phyloP scores from a whole-genome alignment of 257 asterid species.

The Ilex asprella region DNA sequence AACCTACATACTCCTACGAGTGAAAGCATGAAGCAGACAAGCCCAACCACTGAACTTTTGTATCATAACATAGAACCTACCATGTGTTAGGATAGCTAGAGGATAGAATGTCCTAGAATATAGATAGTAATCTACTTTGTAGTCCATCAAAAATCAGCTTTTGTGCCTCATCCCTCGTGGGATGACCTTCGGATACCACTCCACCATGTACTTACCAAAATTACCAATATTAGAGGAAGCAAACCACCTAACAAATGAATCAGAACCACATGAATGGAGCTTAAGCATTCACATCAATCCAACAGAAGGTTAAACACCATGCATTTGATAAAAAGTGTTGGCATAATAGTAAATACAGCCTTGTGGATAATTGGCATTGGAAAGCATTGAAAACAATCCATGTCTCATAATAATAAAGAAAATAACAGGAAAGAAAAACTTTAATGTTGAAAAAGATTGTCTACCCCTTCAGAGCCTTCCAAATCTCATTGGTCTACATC shows the following conservation, averaged over 20 bases:
- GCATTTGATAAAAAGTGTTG: too few relatives aligned
- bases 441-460: too few relatives aligned
- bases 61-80: constrained; percentile 28
- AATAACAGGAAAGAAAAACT: too few relatives aligned
- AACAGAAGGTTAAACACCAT: too few relatives aligned
- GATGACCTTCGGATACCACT: constrained; percentile 39
- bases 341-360: too few relatives aligned
- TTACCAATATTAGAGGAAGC: constrained; percentile 10
- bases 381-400: too few relatives aligned
- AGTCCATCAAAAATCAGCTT: constrained; percentile 70
- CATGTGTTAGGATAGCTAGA: constrained; percentile 74
- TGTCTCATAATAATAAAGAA: too few relatives aligned
- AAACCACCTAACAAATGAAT: neutral
- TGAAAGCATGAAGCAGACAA: constrained; percentile 4
- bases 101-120: constrained; percentile 57
- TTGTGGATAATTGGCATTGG: too few relatives aligned
- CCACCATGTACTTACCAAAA: constrained; percentile 42
- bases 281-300: too few relatives aligned
- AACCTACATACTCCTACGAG: neutral
- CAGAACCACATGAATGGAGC: neutral
- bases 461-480: too few relatives aligned
- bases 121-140: constrained; percentile 47
- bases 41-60: constrained; percentile 9
- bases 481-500: too few relatives aligned
- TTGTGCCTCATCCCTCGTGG: constrained; percentile 54